phyloP scores from a whole-genome alignment of 2,329 filamentous ascomycete species.

The Diaporthe helianthi region DNA sequence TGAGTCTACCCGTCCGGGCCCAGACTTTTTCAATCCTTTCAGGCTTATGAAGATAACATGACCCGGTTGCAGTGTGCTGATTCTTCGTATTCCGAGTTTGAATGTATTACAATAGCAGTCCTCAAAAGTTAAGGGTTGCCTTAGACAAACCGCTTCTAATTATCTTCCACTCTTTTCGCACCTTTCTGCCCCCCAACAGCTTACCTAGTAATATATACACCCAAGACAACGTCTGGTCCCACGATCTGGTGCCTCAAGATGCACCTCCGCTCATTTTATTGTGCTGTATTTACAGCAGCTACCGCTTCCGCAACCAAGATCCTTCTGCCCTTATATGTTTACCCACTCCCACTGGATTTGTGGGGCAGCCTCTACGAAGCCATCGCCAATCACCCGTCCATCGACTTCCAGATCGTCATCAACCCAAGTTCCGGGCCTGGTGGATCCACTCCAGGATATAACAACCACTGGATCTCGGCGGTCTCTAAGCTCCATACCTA shows the following conservation, averaged over 20 bases:
- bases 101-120: neutral
- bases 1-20: neutral
- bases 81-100: neutral
- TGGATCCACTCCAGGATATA: conserved; percentile 7
- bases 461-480: conserved; percentile 23
- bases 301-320: conserved; percentile 7
- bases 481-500: conserved; percentile 13
- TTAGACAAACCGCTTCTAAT: neutral
- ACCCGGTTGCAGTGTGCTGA: neutral
- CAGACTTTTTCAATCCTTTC: neutral
- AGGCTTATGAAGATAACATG: neutral
- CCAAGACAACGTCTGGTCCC: neutral
- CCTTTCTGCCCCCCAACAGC: neutral
- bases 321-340: conserved; percentile 24
- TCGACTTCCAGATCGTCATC: conserved; percentile 30
- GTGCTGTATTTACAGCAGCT: neutral
- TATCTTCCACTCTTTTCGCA: neutral
- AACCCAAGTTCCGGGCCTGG: conserved; percentile 31
- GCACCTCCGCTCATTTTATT: neutral
- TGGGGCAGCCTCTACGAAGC: conserved; percentile 21
- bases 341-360: neutral
- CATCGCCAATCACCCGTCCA: conserved; percentile 9
- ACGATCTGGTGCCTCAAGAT: neutral
- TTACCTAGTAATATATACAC: neutral
- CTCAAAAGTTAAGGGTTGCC: too few relatives aligned